Conservation (phyloP, 2,329 filamentous ascomycete species). For the Sarocladiaceae sp. region DNA sequence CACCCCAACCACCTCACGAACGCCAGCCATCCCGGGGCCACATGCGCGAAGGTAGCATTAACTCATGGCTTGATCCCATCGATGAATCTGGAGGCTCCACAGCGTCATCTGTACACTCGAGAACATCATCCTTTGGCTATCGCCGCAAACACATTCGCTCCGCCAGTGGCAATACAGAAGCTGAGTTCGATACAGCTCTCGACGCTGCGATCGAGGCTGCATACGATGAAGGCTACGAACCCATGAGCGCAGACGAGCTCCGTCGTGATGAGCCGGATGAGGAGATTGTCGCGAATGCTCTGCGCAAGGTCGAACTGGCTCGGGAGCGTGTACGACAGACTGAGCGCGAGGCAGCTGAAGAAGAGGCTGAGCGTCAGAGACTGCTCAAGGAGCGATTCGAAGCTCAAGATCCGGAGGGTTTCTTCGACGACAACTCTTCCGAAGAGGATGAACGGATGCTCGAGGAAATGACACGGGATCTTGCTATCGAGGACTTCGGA, state of each 20-base stretch:
- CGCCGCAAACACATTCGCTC: slow-evolving; percentile 64
- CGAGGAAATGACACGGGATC: slow-evolving; percentile 83
- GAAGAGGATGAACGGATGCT: slow-evolving; percentile 71
- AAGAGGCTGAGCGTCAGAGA: slow-evolving; percentile 40
- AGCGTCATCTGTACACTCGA: slow-evolving; percentile 72
- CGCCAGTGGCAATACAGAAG: slow-evolving; percentile 68
- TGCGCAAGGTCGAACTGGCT: slow-evolving; percentile 65
- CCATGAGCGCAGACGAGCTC: slow-evolving; percentile 47
- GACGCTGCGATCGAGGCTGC: slow-evolving; percentile 95
- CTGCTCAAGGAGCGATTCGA: slow-evolving; percentile 6
- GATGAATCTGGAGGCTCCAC: slow-evolving; percentile 82
- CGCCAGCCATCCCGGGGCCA: slow-evolving; percentile 24
- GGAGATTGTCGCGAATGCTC: slow-evolving; percentile 46
- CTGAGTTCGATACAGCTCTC: slow-evolving; percentile 87
- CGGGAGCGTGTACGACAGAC: slow-evolving; percentile 70
- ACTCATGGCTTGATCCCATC: slow-evolving; percentile 91
- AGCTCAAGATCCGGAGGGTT: background rate
- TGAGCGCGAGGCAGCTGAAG: slow-evolving; percentile 55
- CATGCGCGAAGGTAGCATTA: slow-evolving; percentile 59
- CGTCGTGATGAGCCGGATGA: slow-evolving; percentile 31
- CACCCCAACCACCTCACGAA: slow-evolving; percentile 17
- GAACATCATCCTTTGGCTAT: slow-evolving; percentile 63
- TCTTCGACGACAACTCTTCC: slow-evolving; percentile 55
- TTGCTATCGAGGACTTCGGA: slow-evolving; percentile 75
- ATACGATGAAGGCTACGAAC: slow-evolving; percentile 87